These are phyloP conservation scores for Aspergillus sp. DNA, from an alignment of 2,329 filamentous ascomycete species.

Conservation along the genomic window DNA sequence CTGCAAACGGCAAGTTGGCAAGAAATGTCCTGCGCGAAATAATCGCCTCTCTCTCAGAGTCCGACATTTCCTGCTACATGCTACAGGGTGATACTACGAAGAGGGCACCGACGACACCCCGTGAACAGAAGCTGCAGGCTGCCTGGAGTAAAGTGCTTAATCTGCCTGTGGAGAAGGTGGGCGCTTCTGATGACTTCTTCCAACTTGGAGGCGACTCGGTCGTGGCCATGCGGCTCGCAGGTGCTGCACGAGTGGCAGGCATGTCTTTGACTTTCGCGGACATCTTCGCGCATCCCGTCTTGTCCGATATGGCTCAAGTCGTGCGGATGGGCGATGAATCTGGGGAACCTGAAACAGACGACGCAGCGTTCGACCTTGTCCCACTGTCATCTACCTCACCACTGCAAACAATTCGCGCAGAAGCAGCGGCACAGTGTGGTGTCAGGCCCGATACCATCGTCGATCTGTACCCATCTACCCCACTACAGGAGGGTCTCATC, in stretches of 20 bases:
- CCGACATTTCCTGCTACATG: neutral
- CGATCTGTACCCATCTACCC: neutral
- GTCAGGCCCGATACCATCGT: neutral
- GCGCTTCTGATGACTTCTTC: constrained; percentile 9
- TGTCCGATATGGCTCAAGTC: neutral
- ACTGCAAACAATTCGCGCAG: neutral
- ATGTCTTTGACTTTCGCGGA: neutral
- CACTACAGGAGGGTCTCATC: neutral
- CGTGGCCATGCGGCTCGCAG: constrained; percentile 3
- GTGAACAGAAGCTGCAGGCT: neutral
- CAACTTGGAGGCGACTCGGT: constrained; percentile 9
- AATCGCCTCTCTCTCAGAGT: neutral
- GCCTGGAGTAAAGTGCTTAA: neutral
- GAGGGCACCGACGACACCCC: neutral
- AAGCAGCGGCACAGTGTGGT: neutral
- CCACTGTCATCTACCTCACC: neutral
- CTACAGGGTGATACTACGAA: neutral
- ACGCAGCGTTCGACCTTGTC: neutral
- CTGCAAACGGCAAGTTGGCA: neutral
- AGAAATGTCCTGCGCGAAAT: neutral
- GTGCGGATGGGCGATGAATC: neutral
- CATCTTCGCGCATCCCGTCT: neutral
- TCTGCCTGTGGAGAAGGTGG: neutral
- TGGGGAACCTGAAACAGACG: neutral
- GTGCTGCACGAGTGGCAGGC: neutral